phyloP scores from a whole-genome alignment of 495 filamentous ascomycete genomes.

The Lophiostoma macrostomum region DNA sequence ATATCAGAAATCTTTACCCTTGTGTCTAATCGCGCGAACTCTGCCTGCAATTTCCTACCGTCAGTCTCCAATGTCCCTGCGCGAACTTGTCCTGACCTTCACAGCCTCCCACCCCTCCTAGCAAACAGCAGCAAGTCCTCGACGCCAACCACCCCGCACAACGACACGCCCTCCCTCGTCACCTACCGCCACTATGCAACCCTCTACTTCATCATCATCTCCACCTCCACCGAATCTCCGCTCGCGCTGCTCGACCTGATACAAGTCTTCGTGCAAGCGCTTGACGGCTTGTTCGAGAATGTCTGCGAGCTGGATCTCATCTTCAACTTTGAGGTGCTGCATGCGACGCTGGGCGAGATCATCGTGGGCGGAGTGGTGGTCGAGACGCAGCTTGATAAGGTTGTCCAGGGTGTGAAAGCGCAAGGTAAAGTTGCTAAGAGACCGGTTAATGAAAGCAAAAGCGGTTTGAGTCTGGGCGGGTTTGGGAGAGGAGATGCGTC shows the following conservation, averaged over 20 bases:
- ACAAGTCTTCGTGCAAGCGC: constrained; percentile 93
- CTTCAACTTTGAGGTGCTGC: constrained; percentile 97
- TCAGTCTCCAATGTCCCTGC: constrained; percentile 9
- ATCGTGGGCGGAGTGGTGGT: constrained; percentile 94
- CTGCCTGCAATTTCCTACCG: constrained; percentile 96
- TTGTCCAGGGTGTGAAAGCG: constrained; percentile 76
- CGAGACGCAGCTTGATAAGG: constrained; percentile 83
- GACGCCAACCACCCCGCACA: constrained; percentile 54
- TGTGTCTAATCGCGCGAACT: constrained; percentile 78
- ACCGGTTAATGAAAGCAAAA: constrained; percentile 42
- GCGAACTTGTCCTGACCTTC: constrained; percentile 38
- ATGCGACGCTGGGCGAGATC: constrained; percentile 89
- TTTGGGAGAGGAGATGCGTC: constrained; percentile 47
- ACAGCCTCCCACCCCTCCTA: constrained; percentile 62
- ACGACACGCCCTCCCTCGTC: constrained; percentile 88
- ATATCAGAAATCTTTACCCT: constrained; percentile 98
- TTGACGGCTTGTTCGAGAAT: constrained; percentile 94
- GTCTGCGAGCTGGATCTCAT: constrained; percentile 98
- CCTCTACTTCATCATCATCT: constrained; percentile 97
- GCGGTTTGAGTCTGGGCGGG: constrained; percentile 40
- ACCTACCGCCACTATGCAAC: constrained; percentile 99
- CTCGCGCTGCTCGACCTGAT: constrained; percentile 94
- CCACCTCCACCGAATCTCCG: constrained; percentile 93
- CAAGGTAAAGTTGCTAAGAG: constrained; percentile 77
- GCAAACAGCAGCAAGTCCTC: constrained; percentile 55